Evolutionary conservation across 352 stramenopile genomes (phyloP).

Genomic region (Phytopythium cucurbitacearum): DNA sequence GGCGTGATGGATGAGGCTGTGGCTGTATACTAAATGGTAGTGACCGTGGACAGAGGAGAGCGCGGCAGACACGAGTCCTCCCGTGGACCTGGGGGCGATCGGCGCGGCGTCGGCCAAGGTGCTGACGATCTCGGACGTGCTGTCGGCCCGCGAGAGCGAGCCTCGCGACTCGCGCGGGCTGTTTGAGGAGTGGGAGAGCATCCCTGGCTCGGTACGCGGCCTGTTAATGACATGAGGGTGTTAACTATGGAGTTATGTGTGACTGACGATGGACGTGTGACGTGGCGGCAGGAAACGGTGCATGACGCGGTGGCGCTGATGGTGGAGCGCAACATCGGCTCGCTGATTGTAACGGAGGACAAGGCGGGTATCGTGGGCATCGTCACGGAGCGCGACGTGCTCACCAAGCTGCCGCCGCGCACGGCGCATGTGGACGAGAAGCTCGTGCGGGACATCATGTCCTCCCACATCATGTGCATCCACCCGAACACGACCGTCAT

Average conservation of each 20-base stretch:
- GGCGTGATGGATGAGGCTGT: not conserved
- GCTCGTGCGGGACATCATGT: constrained; percentile 78
- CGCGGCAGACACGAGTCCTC: not conserved
- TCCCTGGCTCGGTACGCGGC: constrained; percentile 41
- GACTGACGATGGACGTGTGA: constrained; percentile 5
- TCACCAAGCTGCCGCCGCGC: constrained; percentile 69
- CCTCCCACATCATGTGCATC: constrained; percentile 84
- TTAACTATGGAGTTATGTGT: not conserved
- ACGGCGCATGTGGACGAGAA: constrained; percentile 42
- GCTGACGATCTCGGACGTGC: constrained; percentile 69
- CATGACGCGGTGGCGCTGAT: constrained; percentile 75
- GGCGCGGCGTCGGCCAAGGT: constrained; percentile 62
- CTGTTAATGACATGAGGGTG: not conserved
- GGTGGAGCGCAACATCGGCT: constrained; percentile 77
- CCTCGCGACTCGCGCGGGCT: constrained; percentile 8
- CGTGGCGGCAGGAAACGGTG: constrained; percentile 51
- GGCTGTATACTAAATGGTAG: not conserved
- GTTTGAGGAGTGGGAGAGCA: constrained; percentile 73
- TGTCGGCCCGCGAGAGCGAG: constrained; percentile 54
- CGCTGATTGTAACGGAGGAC: constrained; percentile 76
- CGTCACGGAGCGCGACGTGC: constrained; percentile 77
- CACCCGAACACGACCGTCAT: constrained; percentile 75
- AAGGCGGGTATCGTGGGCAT: constrained; percentile 73
- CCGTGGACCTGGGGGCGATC: constrained; percentile 46
- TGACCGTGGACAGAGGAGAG: not conserved